Conservation (phyloP, 139 green algal genomes). For the Desmodesmus armatus region DNA sequence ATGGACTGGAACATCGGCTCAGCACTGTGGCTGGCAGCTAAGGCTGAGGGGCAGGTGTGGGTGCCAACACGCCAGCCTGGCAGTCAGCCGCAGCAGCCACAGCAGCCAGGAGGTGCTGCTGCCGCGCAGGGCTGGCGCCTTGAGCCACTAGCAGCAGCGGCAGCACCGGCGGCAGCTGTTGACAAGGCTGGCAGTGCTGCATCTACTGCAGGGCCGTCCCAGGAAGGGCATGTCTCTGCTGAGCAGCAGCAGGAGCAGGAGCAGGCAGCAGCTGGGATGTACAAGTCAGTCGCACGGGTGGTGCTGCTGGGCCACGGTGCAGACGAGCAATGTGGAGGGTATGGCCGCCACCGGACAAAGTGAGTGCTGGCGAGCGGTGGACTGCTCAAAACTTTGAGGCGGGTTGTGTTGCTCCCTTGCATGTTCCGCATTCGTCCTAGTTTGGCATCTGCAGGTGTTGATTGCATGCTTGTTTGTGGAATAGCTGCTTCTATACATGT, state of each 20-base stretch:
- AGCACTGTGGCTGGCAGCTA: constrained; percentile 88
- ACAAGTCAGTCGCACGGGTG: constrained; percentile 70
- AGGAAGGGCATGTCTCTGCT: no score
- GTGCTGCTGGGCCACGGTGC: constrained; percentile 94
- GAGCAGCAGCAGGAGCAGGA: constrained; percentile 44
- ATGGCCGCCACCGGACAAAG: constrained; percentile 91
- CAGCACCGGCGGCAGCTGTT: background rate
- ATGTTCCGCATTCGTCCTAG: no score
- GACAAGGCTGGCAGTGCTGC: background rate
- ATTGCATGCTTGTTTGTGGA: no score
- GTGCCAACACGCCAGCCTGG: background rate
- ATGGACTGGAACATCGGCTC: constrained; percentile 98
- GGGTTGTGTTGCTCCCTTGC: no score
- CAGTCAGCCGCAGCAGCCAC: background rate
- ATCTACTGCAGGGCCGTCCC: background rate
- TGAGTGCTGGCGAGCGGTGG: constrained; percentile 58
- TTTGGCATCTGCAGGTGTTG: no score
- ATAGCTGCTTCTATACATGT: no score
- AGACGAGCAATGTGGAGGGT: constrained; percentile 94
- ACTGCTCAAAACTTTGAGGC: background rate
- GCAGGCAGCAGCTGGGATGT: background rate
- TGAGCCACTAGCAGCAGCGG: constrained; percentile 12
- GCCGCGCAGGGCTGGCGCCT: background rate
- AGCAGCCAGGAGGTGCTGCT: background rate
- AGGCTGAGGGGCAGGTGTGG: constrained; percentile 61